Conservation (phyloP, 805 yeast genomes). For the Metschnikowia lachancei region DNA sequence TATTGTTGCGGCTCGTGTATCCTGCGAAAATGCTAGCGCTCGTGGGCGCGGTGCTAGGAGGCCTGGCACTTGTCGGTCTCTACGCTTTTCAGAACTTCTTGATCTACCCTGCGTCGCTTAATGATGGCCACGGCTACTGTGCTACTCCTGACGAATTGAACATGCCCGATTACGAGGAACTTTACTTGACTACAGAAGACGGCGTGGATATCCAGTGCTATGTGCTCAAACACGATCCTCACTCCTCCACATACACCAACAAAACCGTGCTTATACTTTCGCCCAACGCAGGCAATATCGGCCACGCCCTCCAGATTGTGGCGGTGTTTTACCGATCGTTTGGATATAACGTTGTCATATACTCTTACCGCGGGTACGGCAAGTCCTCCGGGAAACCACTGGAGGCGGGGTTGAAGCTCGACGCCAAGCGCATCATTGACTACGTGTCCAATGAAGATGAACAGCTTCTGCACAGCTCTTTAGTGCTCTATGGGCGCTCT, state of each 20-base stretch:
- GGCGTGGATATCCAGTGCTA: conserved; percentile 66
- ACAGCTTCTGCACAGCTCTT: conserved; percentile 49
- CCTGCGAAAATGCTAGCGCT: conserved; percentile 30
- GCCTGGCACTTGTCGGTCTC: conserved; percentile 48
- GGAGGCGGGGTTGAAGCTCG: conserved; percentile 77
- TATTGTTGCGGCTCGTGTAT: conserved; percentile 13
- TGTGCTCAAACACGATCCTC: conserved; percentile 50
- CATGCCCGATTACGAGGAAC: conserved; percentile 56
- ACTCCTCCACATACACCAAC: conserved; percentile 39
- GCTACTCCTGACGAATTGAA: conserved; percentile 74
- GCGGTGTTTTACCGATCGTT: conserved; percentile 59
- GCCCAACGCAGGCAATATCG: conserved; percentile 97
- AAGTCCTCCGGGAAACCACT: conserved; percentile 69
- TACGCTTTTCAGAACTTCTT: conserved; percentile 62
- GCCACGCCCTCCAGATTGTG: conserved; percentile 82
- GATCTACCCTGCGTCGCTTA: conserved; percentile 81
- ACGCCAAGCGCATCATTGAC: conserved; percentile 69
- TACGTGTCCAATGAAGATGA: conserved; percentile 51
- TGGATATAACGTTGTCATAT: conserved; percentile 74
- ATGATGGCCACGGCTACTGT: conserved; percentile 68
- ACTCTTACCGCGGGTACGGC: conserved; percentile 92
- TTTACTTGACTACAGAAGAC: conserved; percentile 63
- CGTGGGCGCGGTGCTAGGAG: conserved; percentile 44
- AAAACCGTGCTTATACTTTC: conserved; percentile 76
- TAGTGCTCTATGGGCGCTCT: conserved; percentile 82